Percentiles rank a stretch among this genome's conserved stretches.
Conservation (phyloP, 371 early-diverging fungal genomes). For the Rhizomucor pusillus region DNA sequence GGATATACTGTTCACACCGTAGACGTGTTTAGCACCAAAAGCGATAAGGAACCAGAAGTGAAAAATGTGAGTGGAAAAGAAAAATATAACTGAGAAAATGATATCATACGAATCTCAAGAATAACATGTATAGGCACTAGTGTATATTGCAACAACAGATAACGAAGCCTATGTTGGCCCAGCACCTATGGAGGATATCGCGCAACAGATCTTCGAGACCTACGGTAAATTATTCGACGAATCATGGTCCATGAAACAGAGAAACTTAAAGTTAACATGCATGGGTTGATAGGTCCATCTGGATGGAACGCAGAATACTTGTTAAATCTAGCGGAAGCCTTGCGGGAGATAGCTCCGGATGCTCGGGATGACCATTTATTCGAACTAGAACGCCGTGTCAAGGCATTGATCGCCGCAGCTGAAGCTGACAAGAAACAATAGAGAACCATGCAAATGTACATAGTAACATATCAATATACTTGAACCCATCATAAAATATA, state of each 20-base stretch:
- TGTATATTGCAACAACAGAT: constrained; percentile 79
- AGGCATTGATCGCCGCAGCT: constrained; percentile 6
- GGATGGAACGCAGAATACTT: constrained; percentile 81
- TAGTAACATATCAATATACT: no score
- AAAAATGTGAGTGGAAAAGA: constrained; percentile 36
- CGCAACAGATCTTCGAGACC: constrained; percentile 65
- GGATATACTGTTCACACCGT: constrained; percentile 76
- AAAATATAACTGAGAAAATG: not conserved
- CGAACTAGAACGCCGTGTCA: constrained; percentile 57
- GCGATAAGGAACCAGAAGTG: constrained; percentile 43
- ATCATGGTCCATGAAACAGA: not conserved
- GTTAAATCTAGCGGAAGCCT: constrained; percentile 63
- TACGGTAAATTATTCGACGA: constrained; percentile 42
- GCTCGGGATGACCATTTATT: constrained; percentile 64
- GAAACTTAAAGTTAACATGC: no score
- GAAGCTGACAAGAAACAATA: not conserved
- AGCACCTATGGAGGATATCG: constrained; percentile 65
- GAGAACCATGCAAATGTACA: not conserved
- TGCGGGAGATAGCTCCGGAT: constrained; percentile 58
- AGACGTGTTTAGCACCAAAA: constrained; percentile 58
- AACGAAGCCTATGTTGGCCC: constrained; percentile 87
- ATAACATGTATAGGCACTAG: constrained; percentile 54
- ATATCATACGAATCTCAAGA: not conserved
- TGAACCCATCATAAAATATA: no score
- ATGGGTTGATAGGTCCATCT: constrained; percentile 54